Evolutionary conservation across 1,284 basidiomycete genomes (phyloP).

Genomic region (Ganoderma leucocontextum): DNA sequence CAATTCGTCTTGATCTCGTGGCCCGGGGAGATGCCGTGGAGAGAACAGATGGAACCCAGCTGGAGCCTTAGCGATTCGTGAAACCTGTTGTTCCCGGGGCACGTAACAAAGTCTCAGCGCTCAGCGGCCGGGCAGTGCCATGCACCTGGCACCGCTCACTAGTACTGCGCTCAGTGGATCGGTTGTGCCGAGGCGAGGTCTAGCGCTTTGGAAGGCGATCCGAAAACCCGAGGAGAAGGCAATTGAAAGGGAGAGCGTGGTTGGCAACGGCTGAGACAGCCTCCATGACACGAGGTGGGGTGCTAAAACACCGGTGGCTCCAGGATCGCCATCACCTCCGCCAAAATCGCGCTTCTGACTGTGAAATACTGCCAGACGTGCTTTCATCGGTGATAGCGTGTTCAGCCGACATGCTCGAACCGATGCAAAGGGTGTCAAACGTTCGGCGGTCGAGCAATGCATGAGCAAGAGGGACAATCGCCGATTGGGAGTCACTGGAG

Average conservation of each 20-base stretch:
- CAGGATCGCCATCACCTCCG: neutral
- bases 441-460: neutral
- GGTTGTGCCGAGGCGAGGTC: conserved; percentile 15
- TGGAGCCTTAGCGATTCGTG: conserved; percentile 1
- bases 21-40: conserved; percentile 22
- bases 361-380: neutral
- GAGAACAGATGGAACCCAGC: conserved; percentile 7
- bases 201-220: conserved; percentile 2
- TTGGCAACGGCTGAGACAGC: neutral
- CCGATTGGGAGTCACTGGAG: neutral
- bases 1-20: conserved; percentile 16
- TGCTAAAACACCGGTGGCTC: neutral
- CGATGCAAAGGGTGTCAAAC: neutral
- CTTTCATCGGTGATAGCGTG: neutral
- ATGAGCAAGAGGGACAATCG: neutral
- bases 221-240: conserved; percentile 1
- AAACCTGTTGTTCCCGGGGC: conserved; percentile 9
- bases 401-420: neutral
- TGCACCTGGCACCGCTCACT: neutral
- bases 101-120: conserved; percentile 23
- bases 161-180: conserved; percentile 10
- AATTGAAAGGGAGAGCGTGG: conserved; percentile 2
- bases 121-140: conserved; percentile 8
- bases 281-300: neutral
- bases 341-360: conserved; percentile 1